Evolutionary conservation across 805 yeast genomes (phyloP), one percentile per base, ranked within the genome.

Genomic region (Metschnikowia bowlesiae): DNA sequence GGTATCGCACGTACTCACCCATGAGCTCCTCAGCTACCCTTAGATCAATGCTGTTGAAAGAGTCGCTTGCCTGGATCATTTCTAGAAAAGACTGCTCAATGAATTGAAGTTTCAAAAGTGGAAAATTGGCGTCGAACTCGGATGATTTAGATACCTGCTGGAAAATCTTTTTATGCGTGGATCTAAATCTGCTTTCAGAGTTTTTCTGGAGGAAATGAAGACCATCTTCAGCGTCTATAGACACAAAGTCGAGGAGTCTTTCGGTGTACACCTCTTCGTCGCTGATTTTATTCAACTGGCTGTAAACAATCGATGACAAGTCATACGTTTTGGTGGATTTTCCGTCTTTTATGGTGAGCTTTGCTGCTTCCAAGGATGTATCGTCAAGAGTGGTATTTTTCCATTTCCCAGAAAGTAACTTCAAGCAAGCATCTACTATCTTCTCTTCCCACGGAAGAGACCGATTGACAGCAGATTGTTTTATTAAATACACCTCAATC

Each of bases 61-160:
- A 16, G 8, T 42, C 28, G 38, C 31, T 16, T 18, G 7, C 13
- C 8, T 16, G 39, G 28, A 36, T 8, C 13, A 50, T 36, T n/a
- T 47, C 49, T 14, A 41, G 42, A 42, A 65, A 65, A 0, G 63
- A 44, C 22, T 66, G 59, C 52, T 73, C 76, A 18, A 70, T 53
- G 43, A 65, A 65, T 37, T 73, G 76, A 11, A 70, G 59, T 47
- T 66, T 68, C 10, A 73, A 61, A 1, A 57, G 52, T 0, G 68
- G 51, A 48, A 70, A 65, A 31, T 57, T 64, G 11, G 57, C 36
- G 36, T 61, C 65, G 28, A 61, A 54, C 9, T 51, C 46, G 14
- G 56, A 49, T 2, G 62, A 54, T 26, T 56, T 53, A 6, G 68
- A 52, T 1, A 70, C 48, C 39, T 70, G 70, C 33, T 62, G 55